Evolutionary conservation across 1,284 basidiomycete species (phyloP).

Genomic region (Cronartium ribicola): DNA sequence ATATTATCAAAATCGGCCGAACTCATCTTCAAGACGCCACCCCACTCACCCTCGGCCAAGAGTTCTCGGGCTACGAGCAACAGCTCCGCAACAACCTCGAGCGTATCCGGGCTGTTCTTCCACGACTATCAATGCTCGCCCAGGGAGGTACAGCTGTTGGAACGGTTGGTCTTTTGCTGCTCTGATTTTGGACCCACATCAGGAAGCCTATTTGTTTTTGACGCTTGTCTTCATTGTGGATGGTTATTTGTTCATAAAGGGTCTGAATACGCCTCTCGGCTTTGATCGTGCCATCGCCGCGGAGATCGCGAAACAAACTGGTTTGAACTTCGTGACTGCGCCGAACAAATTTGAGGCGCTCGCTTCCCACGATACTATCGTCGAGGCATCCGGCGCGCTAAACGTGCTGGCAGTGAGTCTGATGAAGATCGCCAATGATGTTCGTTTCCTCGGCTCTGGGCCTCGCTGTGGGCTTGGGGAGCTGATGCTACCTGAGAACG

Average conservation of each 20-base stretch:
- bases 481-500: slow-evolving; percentile 91
- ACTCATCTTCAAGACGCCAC: slow-evolving; percentile 93
- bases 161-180: slow-evolving; percentile 61
- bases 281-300: slow-evolving; percentile 92
- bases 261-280: slow-evolving; percentile 92
- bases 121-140: slow-evolving; percentile 82
- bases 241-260: slow-evolving; percentile 58
- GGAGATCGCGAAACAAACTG: slow-evolving; percentile 87
- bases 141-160: slow-evolving; percentile 99
- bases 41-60: slow-evolving; percentile 93
- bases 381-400: slow-evolving; percentile 92
- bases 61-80: slow-evolving; percentile 97
- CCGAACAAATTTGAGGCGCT: slow-evolving; percentile 99
- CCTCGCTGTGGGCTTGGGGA: slow-evolving; percentile 97
- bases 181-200: background rate
- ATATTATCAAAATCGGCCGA: slow-evolving; percentile 98
- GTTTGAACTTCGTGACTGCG: slow-evolving; percentile 86
- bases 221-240: slow-evolving; percentile 9
- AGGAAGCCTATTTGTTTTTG: slow-evolving; percentile 3
- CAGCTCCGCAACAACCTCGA: slow-evolving; percentile 88
- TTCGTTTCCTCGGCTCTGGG: slow-evolving; percentile 94
- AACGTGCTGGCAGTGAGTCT: slow-evolving; percentile 90
- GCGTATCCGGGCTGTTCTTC: slow-evolving; percentile 74
- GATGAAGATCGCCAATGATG: slow-evolving; percentile 99
- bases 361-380: slow-evolving; percentile 92